Conservation (phyloP, 2,329 filamentous ascomycete species). For the Phialophora chinensis region DNA sequence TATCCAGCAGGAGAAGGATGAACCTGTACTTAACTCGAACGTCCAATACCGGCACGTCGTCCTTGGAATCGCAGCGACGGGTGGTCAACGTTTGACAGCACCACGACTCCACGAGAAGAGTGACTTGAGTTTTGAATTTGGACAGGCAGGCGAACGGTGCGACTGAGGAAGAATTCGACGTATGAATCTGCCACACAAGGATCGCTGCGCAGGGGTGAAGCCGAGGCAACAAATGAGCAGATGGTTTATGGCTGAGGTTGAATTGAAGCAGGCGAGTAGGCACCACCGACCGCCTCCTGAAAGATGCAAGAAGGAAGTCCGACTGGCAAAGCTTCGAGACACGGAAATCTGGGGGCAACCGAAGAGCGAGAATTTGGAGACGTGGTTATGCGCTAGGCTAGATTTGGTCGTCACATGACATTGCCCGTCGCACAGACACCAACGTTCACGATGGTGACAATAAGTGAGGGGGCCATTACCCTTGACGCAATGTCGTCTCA, state of each 20-base stretch:
- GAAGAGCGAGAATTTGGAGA: slow-evolving; percentile 7
- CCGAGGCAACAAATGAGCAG: not conserved
- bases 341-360: slow-evolving; percentile 2
- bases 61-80: not conserved
- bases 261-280: not conserved
- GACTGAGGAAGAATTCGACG: not conserved
- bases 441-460: not conserved
- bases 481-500: not conserved
- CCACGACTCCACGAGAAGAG: slow-evolving; percentile 1
- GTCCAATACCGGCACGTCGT: slow-evolving; percentile 21
- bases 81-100: not conserved
- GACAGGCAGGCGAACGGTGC: slow-evolving; percentile 5
- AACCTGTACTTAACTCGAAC: slow-evolving; percentile 39
- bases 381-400: not conserved
- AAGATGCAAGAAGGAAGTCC: not conserved
- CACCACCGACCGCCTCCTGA: slow-evolving; percentile 9
- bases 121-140: not conserved
- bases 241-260: slow-evolving; percentile 13
- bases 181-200: not conserved
- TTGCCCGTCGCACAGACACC: not conserved
- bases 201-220: not conserved
- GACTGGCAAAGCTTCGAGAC: slow-evolving; percentile 7
- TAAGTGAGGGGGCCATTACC: not conserved
- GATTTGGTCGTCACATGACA: not conserved
- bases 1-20: slow-evolving; percentile 32